Evolutionary conservation across 345 rosid genomes (phyloP).

Genomic region (Atalantia buxifolia): DNA sequence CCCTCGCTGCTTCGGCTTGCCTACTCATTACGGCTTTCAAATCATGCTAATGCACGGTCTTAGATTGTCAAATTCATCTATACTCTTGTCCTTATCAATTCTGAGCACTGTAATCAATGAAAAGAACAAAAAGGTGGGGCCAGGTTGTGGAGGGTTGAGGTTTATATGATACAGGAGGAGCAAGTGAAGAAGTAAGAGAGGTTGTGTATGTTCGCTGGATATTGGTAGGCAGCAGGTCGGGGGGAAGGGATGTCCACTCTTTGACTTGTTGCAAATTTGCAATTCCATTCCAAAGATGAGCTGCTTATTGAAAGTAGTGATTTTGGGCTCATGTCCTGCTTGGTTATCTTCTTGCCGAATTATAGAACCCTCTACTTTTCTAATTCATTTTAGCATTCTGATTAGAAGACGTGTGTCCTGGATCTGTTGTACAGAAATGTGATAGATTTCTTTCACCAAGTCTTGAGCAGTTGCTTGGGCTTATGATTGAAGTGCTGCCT

Average conservation of each 20-base stretch:
- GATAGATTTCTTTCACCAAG: conserved; percentile 50
- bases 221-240: background rate
- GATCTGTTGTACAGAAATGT: conserved; percentile 38
- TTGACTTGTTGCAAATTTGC: background rate
- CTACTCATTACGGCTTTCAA: no score
- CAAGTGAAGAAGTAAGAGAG: background rate
- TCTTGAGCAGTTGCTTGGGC: conserved; percentile 59
- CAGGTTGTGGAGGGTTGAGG: background rate
- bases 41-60: no score
- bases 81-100: background rate
- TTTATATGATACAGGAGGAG: background rate
- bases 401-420: background rate
- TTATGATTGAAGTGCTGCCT: conserved; percentile 67
- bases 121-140: background rate
- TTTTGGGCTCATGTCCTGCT: background rate
- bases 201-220: background rate
- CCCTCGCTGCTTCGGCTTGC: no score
- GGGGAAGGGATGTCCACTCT: background rate
- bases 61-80: background rate
- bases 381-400: background rate
- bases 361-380: background rate
- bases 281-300: background rate
- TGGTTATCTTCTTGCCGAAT: background rate
- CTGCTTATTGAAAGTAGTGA: background rate
- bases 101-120: background rate